phyloP scores from a whole-genome alignment of 2,329 filamentous ascomycete species.

The Reticulascus tulasneorum region DNA sequence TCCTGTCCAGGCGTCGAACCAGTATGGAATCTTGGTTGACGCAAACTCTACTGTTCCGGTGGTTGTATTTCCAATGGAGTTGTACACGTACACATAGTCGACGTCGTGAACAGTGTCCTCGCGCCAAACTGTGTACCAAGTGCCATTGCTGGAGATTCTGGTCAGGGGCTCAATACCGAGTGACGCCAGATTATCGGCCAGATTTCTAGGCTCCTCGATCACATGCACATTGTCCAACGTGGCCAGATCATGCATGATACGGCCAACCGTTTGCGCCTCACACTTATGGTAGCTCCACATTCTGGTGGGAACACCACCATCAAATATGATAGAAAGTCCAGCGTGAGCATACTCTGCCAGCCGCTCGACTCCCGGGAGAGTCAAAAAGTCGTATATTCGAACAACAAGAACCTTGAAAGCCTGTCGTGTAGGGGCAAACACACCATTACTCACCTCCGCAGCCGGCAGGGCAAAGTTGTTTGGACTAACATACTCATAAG shows the following conservation, averaged over 20 bases:
- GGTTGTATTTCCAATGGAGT: neutral
- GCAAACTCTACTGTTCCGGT: constrained; percentile 2
- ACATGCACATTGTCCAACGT: neutral
- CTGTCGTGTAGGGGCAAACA: constrained; percentile 33
- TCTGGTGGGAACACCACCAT: neutral
- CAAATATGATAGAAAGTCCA: constrained; percentile 39
- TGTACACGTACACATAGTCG: constrained; percentile 6
- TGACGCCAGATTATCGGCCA: neutral
- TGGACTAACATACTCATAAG: constrained; percentile 40
- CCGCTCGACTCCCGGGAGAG: constrained; percentile 24
- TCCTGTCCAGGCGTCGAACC: constrained; percentile 9
- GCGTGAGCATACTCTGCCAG: constrained; percentile 28
- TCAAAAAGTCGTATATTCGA: constrained; percentile 29
- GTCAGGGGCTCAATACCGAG: constrained; percentile 3
- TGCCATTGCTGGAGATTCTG: neutral
- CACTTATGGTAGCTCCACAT: too few relatives aligned
- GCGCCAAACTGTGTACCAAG: constrained; percentile 7
- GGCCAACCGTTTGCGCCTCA: too few relatives aligned
- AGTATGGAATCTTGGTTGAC: neutral
- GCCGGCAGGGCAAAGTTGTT: constrained; percentile 36
- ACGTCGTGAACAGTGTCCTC: neutral
- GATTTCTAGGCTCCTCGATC: neutral
- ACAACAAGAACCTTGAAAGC: constrained; percentile 40
- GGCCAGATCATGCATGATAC: neutral
- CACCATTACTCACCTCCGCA: constrained; percentile 28